Percentiles rank a stretch among this genome's conserved stretches.
phyloP scores from a whole-genome alignment of 352 stramenopile genomes.

The Phytophthora lateralis region DNA sequence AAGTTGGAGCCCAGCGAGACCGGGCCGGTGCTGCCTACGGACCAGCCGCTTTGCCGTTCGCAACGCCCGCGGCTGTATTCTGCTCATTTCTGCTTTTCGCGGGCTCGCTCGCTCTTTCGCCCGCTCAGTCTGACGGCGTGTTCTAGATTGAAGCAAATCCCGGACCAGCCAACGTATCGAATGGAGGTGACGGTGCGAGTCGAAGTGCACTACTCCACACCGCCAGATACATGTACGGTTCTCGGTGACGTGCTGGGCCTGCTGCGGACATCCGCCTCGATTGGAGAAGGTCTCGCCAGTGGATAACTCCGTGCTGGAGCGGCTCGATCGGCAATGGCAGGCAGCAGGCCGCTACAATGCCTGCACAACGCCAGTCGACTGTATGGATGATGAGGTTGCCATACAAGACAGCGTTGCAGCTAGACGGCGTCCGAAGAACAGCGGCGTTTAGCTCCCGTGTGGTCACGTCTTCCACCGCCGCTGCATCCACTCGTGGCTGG shows the following conservation, averaged over 20 bases:
- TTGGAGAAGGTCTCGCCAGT: conserved; percentile 59
- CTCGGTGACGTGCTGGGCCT: conserved; percentile 61
- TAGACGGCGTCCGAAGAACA: not conserved
- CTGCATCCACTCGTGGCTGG: conserved; percentile 91
- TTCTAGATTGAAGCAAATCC: conserved; percentile 21
- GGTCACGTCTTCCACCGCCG: conserved; percentile 90
- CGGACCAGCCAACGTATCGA: conserved; percentile 27
- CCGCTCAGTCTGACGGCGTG: not conserved
- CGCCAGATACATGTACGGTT: conserved; percentile 40
- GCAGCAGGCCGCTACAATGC: conserved; percentile 7
- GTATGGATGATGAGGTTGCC: conserved; percentile 52
- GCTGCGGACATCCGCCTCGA: conserved; percentile 58
- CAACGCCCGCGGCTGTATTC: not conserved
- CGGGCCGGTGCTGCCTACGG: conserved; percentile 7
- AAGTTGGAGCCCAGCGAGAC: conserved; percentile 3
- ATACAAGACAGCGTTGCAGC: not conserved
- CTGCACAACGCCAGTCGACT: conserved; percentile 40
- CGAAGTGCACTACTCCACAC: conserved; percentile 66
- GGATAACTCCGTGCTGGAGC: conserved; percentile 41
- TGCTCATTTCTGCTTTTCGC: conserved; percentile 34
- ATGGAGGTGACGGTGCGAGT: conserved; percentile 61
- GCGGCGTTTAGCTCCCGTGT: conserved; percentile 76
- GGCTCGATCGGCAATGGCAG: conserved; percentile 30
- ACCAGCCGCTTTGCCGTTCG: conserved; percentile 11
- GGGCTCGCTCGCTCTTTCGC: conserved; percentile 3